Evolutionary conservation across 805 yeast species (phyloP).

Genomic region (Saturnispora silvae): DNA sequence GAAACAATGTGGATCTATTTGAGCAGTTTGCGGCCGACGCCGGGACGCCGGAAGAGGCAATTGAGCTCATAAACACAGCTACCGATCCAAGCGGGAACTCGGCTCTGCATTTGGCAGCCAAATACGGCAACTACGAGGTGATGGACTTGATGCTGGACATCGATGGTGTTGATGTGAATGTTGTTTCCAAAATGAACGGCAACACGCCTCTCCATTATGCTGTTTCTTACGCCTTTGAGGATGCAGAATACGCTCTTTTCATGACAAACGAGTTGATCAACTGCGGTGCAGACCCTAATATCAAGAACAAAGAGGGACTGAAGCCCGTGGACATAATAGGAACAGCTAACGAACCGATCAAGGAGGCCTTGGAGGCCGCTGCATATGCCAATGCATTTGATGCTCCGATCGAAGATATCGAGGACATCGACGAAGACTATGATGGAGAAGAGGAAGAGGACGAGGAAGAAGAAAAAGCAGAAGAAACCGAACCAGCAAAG

Average conservation of each 20-base stretch:
- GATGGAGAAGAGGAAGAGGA: slow-evolving; percentile 18
- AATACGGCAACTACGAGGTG: slow-evolving; percentile 76
- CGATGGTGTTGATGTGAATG: slow-evolving; percentile 87
- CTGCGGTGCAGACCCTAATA: slow-evolving; percentile 79
- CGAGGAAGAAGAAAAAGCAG: slow-evolving; percentile 7
- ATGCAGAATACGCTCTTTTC: slow-evolving; percentile 77
- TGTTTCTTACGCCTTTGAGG: slow-evolving; percentile 62
- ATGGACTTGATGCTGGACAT: slow-evolving; percentile 74
- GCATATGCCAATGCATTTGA: slow-evolving; percentile 53
- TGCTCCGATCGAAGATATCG: slow-evolving; percentile 28
- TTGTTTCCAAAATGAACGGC: slow-evolving; percentile 56
- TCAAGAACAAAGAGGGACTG: slow-evolving; percentile 49
- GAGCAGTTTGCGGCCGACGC: slow-evolving; percentile 35
- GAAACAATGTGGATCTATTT: slow-evolving; percentile 75
- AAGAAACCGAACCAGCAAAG: background rate
- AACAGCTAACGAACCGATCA: slow-evolving; percentile 44
- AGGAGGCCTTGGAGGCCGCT: slow-evolving; percentile 65
- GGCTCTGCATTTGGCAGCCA: slow-evolving; percentile 73
- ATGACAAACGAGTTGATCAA: slow-evolving; percentile 74
- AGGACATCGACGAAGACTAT: slow-evolving; percentile 30
- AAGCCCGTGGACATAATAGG: slow-evolving; percentile 62
- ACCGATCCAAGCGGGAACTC: slow-evolving; percentile 71
- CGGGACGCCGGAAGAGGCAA: slow-evolving; percentile 29
- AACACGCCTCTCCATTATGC: slow-evolving; percentile 89
- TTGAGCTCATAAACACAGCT: slow-evolving; percentile 52